A percentile compares a stretch with the other conserved stretches of the same genome.
Conservation (phyloP, 495 filamentous ascomycete species). For the Neurospora intermedia region DNA sequence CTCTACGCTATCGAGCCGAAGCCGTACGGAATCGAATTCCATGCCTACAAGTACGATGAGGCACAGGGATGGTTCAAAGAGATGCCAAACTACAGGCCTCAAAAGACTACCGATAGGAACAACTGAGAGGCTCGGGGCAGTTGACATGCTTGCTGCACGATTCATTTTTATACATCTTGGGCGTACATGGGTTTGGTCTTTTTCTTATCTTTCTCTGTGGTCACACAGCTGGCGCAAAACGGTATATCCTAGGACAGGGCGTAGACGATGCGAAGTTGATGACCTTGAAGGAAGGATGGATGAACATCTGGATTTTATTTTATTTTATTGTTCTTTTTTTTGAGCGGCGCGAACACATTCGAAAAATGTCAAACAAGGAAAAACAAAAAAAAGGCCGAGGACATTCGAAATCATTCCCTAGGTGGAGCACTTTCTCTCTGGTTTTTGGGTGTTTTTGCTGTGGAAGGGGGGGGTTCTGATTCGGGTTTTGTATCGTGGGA, state of each 20-base stretch:
- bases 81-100: conserved; percentile 62
- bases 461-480: not conserved
- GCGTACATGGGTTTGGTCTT: not conserved
- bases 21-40: conserved; percentile 94
- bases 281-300: not conserved
- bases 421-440: not conserved
- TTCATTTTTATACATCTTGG: not conserved
- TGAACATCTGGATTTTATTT: not conserved
- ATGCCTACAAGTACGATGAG: conserved; percentile 81
- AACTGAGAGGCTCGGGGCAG: conserved; percentile 5
- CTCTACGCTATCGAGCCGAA: conserved; percentile 92
- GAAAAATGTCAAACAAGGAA: not conserved
- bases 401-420: not conserved
- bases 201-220: not conserved
- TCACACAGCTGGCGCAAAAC: not conserved
- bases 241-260: not conserved
- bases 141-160: not conserved
- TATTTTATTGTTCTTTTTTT: not conserved
- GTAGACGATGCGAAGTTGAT: not conserved
- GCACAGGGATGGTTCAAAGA: conserved; percentile 69
- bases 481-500: not conserved
- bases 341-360: not conserved
- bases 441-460: not conserved
- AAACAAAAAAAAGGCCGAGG: not conserved
- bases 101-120: conserved; percentile 40